Evolutionary conservation across 2,329 filamentous ascomycete species (phyloP).

Genomic region (Penicillium sp.): DNA sequence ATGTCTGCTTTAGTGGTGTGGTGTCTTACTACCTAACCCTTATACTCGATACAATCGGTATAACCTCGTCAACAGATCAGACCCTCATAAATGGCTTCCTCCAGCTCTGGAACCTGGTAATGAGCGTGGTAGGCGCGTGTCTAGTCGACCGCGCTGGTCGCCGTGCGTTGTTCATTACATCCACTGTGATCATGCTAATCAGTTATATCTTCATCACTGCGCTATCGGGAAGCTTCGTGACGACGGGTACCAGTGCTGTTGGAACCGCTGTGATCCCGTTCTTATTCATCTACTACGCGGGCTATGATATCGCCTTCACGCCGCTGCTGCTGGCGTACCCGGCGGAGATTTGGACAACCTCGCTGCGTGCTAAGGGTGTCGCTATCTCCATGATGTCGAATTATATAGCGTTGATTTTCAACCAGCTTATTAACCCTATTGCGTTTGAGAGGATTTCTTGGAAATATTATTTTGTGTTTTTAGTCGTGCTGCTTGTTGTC

Average conservation of each 20-base stretch:
- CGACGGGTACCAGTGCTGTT: constrained; percentile 5
- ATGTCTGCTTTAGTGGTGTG: constrained; percentile 3
- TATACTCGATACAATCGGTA: constrained; percentile 11
- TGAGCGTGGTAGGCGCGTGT: constrained; percentile 10
- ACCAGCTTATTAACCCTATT: constrained; percentile 5
- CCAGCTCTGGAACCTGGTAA: constrained; percentile 18
- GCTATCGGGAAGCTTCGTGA: constrained; percentile 23
- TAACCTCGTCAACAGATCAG: constrained; percentile 13
- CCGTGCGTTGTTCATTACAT: constrained; percentile 11
- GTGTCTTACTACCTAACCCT: constrained; percentile 14
- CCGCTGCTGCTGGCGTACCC: constrained; percentile 23
- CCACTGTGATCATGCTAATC: constrained; percentile 15
- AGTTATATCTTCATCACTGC: constrained; percentile 24
- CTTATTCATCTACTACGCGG: constrained; percentile 29
- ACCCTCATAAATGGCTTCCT: constrained; percentile 16
- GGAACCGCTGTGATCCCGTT: constrained; percentile 31
- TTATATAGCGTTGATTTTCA: constrained; percentile 2
- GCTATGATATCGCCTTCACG: constrained; percentile 26
- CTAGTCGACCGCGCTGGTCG: constrained; percentile 14
- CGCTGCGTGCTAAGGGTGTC: constrained; percentile 26
- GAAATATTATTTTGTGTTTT: constrained; percentile 5
- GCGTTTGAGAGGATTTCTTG: constrained; percentile 4
- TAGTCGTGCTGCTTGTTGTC: not conserved
- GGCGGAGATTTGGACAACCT: constrained; percentile 26
- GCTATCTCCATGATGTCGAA: constrained; percentile 17